Evolutionary conservation across 768 basidiomycete genomes (phyloP), one percentile per base, ranked within the genome.

Genomic region (Collybia sp.): DNA sequence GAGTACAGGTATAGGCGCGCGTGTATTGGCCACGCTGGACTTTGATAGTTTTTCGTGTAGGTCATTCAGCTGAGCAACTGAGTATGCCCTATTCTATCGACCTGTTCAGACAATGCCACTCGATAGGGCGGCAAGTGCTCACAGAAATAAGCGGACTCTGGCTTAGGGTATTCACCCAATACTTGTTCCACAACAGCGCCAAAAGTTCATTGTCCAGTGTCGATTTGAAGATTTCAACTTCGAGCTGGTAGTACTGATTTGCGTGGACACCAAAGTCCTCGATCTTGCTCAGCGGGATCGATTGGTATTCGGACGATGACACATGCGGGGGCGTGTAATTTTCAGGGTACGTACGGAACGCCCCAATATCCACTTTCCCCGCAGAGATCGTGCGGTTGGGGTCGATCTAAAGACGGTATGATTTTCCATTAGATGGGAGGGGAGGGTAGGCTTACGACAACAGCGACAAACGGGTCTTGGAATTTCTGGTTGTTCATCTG

Each of bases 191-290:
- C 44, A 99, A 67, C 59, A 94, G 68, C 16, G 88, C 89, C 36
- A 99, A 74, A 2, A 99, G 69, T 57, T 93, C 83, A 25, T 82
- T 84, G 61, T 99, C 96, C 42, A 94, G 68, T 48, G 77, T 83
- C 18, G 85, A 89, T 65, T 96, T 97, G 80, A 96, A 99, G 43
- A 97, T 86, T 60, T 93, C 85, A 13, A 99, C 87, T 30, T 95
- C 93, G 12, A 99, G 76, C 17, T 81, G 88, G 62, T 99, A 99
- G 63, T 99, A 99, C 50, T 91, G 85, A 58, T 90, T 89, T 30
- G 95, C 93, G 58, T 99, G 96, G 3, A 97, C 96, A 63, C 96
- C 96, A 59, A 99, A 99, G 63, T 99, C 96, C 65, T 98, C 96
- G 48, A 99, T 94, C 73, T 99, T 99, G 71, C 78, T 83, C 33